Base-by-base conservation (phyloP, 2,329 filamentous ascomycete species). In the Colletotrichum sp. region DNA sequence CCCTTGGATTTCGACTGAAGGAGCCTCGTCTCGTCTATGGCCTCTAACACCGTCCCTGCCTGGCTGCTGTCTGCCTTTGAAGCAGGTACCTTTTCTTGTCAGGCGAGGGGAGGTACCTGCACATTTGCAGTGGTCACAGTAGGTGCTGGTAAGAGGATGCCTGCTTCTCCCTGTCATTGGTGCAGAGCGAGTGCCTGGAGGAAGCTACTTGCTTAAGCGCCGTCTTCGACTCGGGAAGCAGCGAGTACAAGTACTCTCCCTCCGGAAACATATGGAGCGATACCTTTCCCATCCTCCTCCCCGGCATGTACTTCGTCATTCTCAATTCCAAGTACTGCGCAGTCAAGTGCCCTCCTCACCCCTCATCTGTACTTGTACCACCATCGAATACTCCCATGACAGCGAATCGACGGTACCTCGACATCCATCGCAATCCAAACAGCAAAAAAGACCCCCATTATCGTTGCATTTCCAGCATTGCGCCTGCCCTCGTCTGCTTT, bases 11-110 rank as follows among this genome's bases (percentile, higher is more conserved):
- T n/a, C 36, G 26, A 65, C 32, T 32, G 36, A 61, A 61, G 34
- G 66, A 71, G 30, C 21, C n/a, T 61, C 58, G 58, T 63, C 66
- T 63, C 70, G 56, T 36, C 32, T 32, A 21, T 52, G 21, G 48
- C 58, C 58, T 34, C 58, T 62, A 32, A 24, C 14, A 58, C 55
- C 55, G 28, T 62, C 30, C 26, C 43, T 62, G 56, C 18, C 38
- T 28, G 38, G 6, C 13, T 43, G 38, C 38, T 66, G 28, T n/a
- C 43, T 55, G 28, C 59, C 28, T 36, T 52, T 52, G 43, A 52
- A 12, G 43, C 10, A 52, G 21, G 30, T 14, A n/a, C 13, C 18
- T 24, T 34, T 18, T 12, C 14, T n/a, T 32, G 56, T 59, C 43
- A 52, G 43, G 43, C 43, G 43, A 21, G 43, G n/a, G n/a, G 12